phyloP scores from a whole-genome alignment of 2,329 filamentous ascomycete species.

The Colletotrichum sp. region DNA sequence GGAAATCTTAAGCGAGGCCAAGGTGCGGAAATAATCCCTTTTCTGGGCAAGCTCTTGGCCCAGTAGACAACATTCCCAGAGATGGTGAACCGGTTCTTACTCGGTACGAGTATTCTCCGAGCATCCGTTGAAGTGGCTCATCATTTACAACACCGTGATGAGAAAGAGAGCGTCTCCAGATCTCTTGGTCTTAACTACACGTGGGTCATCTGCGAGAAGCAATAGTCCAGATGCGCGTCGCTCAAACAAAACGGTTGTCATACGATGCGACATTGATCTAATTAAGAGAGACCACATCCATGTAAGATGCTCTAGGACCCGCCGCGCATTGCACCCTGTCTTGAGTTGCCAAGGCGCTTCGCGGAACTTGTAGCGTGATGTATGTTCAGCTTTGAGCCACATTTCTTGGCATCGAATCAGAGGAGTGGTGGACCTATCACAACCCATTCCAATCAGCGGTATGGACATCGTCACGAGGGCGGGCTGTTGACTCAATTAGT shows the following conservation, averaged over 20 bases:
- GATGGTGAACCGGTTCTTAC: neutral
- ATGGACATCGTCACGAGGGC: neutral
- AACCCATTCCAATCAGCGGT: neutral
- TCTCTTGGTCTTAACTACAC: too few relatives aligned
- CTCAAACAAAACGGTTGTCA: fast-evolving
- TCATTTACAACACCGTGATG: too few relatives aligned
- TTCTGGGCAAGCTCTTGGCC: neutral
- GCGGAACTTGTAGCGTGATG: neutral
- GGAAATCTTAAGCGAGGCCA: neutral
- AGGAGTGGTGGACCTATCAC: neutral
- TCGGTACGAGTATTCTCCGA: neutral
- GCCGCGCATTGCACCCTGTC: neutral
- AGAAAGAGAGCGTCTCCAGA: neutral
- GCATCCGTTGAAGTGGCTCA: too few relatives aligned
- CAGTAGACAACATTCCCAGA: neutral
- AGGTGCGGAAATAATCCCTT: neutral
- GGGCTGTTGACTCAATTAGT: neutral
- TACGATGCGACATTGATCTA: neutral
- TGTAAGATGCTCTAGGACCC: fast-evolving
- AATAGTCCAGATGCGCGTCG: neutral
- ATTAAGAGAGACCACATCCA: neutral
- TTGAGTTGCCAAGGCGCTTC: neutral
- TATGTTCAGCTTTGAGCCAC: neutral
- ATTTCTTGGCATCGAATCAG: neutral
- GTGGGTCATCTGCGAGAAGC: neutral